Base-by-base conservation (phyloP, 2,329 filamentous ascomycete species). In the Conoideocrella luteorostrata region DNA sequence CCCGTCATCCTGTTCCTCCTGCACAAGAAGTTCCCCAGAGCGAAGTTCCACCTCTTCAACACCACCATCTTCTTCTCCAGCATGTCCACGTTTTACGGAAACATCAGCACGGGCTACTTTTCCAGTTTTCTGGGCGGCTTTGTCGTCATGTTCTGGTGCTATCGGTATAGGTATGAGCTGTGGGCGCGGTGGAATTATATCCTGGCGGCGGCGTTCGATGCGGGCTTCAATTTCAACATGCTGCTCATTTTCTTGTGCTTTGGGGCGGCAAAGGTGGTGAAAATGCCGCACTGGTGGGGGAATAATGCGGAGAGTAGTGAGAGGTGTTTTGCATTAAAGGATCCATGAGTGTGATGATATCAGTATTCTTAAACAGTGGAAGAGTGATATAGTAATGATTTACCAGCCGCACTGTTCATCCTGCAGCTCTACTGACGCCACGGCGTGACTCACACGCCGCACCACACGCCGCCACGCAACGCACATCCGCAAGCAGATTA, bases 251-350 rank as follows among this genome's bases (percentile, higher is more conserved):
- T 81, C 56, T 55, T 81, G 46, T 74, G 72, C 47, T 78, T 81
- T 50, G 73, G 75, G 1, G 70, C 72, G 6, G 76, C 69, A 1
- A 79, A 74, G 62, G 65, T 76, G 24, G 60, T 80, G 7, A 65
- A 60, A 13, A 81, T 81, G 77, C 76, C 77, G n/a, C 56, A 77
- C 47, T 82, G 78, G 78, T 82, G 77, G 76, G 78, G 78, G 0
- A 82, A 82, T 52, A 72, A 78, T 50, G 67, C 60, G 22, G 61
- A 67, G 15, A 75, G 64, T 43, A 71, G 73, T 34, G 78, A 82
- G 59, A 66, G 77, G 43, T 82, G 78, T 55, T 82, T 81, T 65
- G 73, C 74, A 3, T 48, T 77, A 29, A 22, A 39, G 24, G 40
- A 43, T 24, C 13, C 23, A 5, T 45, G 18, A 36, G 10, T n/a